A percentile compares a stretch with the other conserved stretches of the same genome.
Evolutionary conservation across 2,329 filamentous ascomycete genomes (phyloP).

Genomic region (Cladosporium velox): DNA sequence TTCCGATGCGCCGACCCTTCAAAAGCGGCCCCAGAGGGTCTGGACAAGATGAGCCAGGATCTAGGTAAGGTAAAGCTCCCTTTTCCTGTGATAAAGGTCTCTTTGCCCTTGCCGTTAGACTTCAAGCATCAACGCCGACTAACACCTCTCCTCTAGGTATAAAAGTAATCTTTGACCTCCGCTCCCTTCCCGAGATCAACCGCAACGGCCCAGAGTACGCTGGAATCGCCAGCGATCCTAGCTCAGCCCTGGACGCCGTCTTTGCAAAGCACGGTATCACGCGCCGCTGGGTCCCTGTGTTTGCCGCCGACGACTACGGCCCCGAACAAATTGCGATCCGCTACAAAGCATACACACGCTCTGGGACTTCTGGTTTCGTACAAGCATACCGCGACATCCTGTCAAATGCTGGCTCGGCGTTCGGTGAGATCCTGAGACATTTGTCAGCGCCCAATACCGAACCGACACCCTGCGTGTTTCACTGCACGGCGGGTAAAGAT

Average conservation of each 20-base stretch:
- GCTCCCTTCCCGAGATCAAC: slow-evolving; percentile 62
- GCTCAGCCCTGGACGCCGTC: slow-evolving; percentile 2
- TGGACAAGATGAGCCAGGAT: slow-evolving; percentile 49
- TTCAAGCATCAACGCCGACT: slow-evolving; percentile 17
- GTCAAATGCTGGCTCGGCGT: slow-evolving; percentile 54
- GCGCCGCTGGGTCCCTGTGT: slow-evolving; percentile 66
- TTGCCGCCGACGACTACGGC: slow-evolving; percentile 60
- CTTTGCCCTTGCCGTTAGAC: not conserved
- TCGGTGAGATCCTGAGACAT: slow-evolving; percentile 61
- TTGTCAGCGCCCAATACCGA: slow-evolving; percentile 46
- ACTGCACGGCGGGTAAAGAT: slow-evolving; percentile 79
- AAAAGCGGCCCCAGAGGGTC: slow-evolving; percentile 56
- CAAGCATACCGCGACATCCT: slow-evolving; percentile 66
- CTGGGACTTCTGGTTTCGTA: slow-evolving; percentile 61
- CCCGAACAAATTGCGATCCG: slow-evolving; percentile 65
- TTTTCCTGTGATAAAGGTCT: not conserved
- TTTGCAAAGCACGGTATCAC: slow-evolving; percentile 50
- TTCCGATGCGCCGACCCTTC: slow-evolving; percentile 72
- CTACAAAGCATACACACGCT: slow-evolving; percentile 60
- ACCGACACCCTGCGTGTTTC: slow-evolving; percentile 60
- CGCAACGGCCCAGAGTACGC: slow-evolving; percentile 41
- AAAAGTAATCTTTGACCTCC: slow-evolving; percentile 67
- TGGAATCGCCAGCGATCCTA: slow-evolving; percentile 25
- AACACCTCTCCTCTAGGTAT: slow-evolving; percentile 49
- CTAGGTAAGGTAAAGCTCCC: slow-evolving; percentile 33